phyloP scores from a whole-genome alignment of 148 eudicot species.

The Rhododendron simsii region DNA sequence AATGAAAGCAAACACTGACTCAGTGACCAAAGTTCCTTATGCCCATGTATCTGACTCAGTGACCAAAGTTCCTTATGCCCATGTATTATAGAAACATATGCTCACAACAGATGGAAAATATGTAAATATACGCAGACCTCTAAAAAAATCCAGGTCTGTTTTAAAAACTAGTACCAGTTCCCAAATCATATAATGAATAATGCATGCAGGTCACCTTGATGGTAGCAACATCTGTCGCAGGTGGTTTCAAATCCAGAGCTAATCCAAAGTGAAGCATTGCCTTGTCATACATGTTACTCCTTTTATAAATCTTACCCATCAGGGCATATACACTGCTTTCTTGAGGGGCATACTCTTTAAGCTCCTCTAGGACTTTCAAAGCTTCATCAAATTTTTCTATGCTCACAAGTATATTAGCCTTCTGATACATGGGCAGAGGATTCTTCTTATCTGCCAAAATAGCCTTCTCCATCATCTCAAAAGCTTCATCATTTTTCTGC shows the following conservation, averaged over 20 bases:
- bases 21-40: not conserved
- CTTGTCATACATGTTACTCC: conserved; percentile 64
- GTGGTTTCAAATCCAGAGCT: conserved; percentile 94
- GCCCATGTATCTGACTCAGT: no score
- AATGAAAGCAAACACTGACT: not conserved
- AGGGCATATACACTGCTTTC: conserved; percentile 94
- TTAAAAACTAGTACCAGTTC: not conserved
- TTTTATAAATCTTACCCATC: conserved; percentile 93
- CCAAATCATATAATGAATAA: not conserved
- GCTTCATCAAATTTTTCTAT: conserved; percentile 79
- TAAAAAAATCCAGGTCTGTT: not conserved
- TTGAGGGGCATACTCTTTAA: conserved; percentile 89
- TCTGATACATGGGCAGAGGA: conserved; percentile 93
- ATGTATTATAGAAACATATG: not conserved
- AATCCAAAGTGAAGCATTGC: conserved; percentile 98
- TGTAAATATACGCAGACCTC: not conserved
- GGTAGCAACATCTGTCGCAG: conserved; percentile 93
- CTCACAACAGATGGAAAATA: not conserved
- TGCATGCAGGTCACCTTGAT: conserved; percentile 65
- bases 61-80: not conserved
- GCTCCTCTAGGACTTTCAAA: conserved; percentile 83
- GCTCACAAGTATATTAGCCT: conserved; percentile 76
- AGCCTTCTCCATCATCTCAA: conserved; percentile 86
- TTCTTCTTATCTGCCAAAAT: conserved; percentile 86
- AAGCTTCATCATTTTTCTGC: conserved; percentile 81